Base-by-base conservation (phyloP, 805 yeast species). In the Yamadazyma endophytica region DNA sequence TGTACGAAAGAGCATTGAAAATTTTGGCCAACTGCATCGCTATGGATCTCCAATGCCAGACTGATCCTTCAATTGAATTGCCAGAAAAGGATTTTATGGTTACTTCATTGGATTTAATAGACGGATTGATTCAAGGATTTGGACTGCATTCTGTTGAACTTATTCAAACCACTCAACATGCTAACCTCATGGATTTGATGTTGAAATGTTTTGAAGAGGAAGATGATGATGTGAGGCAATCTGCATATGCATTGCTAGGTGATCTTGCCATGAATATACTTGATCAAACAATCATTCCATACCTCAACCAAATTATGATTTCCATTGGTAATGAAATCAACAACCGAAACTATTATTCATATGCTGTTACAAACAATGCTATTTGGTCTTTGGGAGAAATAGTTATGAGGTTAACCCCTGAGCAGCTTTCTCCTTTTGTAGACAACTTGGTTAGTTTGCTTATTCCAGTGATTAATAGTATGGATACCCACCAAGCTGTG, bases 311-410 rank as follows among this genome's bases (percentile, higher is more conserved):
- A 26, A 61, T 85, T 13, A 58, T 87, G 39, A 65, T 76, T n/a
- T 70, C 77, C 37, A 77, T 88, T 40, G 79, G 82, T 4, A 73
- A 73, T 36, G 94, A 84, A 54, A 70, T 83, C 44, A 71, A 76
- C 42, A 65, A 69, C 40, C 56, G 79, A 37, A 58, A 65, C 7
- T 68, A 57, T 47, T 62, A 60, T 27, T 63, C 79, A 2, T 68
- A 62, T 37, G 77, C 90, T 0, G 87, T 83, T 2, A 79, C 80
- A 46, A 85, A 84, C 57, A 92, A 92, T 56, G 92, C 97, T 1
- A 78, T 86, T 29, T 92, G 98, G 98, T 76, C 96, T 2, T 61
- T 84, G 9, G 97, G 98, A 26, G 95, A 92, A 54, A 76, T 92
- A 18, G 70, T 86, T 3, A 64, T 88, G 48, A 73, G 84, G 34